Percentiles rank a stretch among this genome's conserved stretches.
These are phyloP conservation scores for Epichloe aotearoae DNA, from an alignment of 2,329 filamentous ascomycete genomes.

Conservation along the genomic window DNA sequence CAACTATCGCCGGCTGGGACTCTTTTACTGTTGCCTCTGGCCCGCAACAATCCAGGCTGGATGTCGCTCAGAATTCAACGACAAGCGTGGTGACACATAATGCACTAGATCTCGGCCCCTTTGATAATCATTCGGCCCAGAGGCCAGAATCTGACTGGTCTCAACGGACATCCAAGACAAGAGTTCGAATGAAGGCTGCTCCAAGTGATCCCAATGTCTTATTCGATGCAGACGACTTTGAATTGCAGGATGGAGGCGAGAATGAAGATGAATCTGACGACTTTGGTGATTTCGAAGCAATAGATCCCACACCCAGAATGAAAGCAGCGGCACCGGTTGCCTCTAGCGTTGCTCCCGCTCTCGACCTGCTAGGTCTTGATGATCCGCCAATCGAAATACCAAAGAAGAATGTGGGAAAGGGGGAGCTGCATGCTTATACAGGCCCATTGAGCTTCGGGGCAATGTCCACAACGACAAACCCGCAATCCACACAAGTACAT, in stretches of 20 bases:
- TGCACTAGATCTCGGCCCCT: not conserved
- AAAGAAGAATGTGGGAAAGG: not conserved
- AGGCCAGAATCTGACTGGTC: constrained; percentile 5
- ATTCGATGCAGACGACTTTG: constrained; percentile 51
- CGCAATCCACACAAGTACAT: constrained; percentile 36
- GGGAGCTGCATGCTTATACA: constrained; percentile 1
- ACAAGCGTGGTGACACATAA: not conserved
- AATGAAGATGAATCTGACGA: constrained; percentile 36
- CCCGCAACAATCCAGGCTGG: not conserved
- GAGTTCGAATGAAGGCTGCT: constrained; percentile 12
- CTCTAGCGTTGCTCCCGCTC: constrained; percentile 6
- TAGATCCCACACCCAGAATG: constrained; percentile 10
- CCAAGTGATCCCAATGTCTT: constrained; percentile 40
- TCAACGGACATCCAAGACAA: constrained; percentile 7
- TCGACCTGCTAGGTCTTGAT: constrained; percentile 29
- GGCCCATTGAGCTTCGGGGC: constrained; percentile 16
- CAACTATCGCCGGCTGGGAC: not conserved
- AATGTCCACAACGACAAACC: constrained; percentile 22
- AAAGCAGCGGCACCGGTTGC: not conserved
- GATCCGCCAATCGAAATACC: constrained; percentile 12
- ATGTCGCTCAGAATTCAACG: not conserved
- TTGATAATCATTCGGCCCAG: constrained; percentile 6
- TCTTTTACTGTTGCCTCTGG: not conserved
- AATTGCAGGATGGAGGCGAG: constrained; percentile 25
- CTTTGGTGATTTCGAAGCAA: constrained; percentile 49